Base-by-base conservation (phyloP, 441 rosid species). In the Cnidoscolus chayamansa region DNA sequence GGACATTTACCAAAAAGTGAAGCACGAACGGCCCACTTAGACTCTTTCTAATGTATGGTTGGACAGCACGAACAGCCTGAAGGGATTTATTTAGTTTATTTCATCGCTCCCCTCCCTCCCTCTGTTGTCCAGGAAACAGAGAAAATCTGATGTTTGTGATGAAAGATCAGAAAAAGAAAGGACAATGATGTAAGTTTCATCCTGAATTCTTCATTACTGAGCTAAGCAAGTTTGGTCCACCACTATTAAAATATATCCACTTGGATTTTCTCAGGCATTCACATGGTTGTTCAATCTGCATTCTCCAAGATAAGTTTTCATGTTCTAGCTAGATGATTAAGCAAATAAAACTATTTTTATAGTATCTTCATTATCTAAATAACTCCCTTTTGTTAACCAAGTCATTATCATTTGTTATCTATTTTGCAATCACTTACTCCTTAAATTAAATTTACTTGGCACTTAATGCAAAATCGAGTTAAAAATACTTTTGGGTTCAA, bases 1-100 rank as follows among this genome's bases (percentile, higher is more conserved):
- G 37, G 7, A 57, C 1, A 74, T 40, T 54, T 65, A 16, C 71
- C 63, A 37, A 68, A 70, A 73, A 65, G 75, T 4, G 76, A 70
- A 71, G 66, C 70, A 65, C 64, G 71, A 67, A 20, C 66, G 61
- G 75, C 70, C 76, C 73, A 16, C 32, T 25, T 56, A 49, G 45
- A 48, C 62, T 25, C 25, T 72, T 48, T 71, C 51, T 71, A n/a
- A 61, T 5, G 20, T 40, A 40, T 0, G 25, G 66, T 30, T 48
- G 65, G 16, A 31, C 43, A 30, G 56, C 30, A 59, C 45, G 48
- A 70, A 70, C 9, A 16, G 8, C 61, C 16, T 6, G 56, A 65
- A 65, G 31, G 43, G 43, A 49, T 49, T 65, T 65, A 20, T 65
- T 49, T 65, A 48, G 25, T 25, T 19, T 45, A 20, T 45, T 45